Evolutionary conservation across 495 filamentous ascomycete genomes (phyloP).

Genomic region (Daldinia bambusicola): DNA sequence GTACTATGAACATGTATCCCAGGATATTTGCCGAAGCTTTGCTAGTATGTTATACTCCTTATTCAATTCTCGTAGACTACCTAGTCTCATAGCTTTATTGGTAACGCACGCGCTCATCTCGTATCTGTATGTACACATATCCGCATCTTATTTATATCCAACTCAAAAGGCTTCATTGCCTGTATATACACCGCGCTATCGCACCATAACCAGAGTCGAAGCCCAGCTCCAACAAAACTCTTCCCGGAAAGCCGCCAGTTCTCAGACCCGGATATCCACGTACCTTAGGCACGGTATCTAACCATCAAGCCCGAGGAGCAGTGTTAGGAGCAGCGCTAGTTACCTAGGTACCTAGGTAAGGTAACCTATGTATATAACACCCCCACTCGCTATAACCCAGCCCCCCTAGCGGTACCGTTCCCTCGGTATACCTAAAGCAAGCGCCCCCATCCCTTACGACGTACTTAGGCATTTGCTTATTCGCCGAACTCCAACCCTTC

Average conservation of each 20-base stretch:
- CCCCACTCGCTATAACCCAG: not conserved
- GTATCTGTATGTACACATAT: not conserved
- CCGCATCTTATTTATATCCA: constrained; percentile 4
- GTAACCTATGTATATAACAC: not conserved
- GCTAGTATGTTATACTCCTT: no score
- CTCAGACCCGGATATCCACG: constrained; percentile 8
- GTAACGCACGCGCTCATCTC: not conserved
- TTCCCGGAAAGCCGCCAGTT: constrained; percentile 9
- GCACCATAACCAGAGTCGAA: constrained; percentile 16
- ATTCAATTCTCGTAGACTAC: no score
- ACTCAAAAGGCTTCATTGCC: constrained; percentile 4
- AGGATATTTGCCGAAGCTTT: no score
- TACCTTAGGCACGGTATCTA: not conserved
- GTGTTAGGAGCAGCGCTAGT: not conserved
- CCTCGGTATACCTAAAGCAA: not conserved
- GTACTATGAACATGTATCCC: no score
- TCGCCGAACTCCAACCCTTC: no score
- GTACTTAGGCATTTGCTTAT: not conserved
- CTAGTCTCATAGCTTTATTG: not conserved
- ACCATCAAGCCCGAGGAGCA: constrained; percentile 15
- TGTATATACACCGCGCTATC: not conserved
- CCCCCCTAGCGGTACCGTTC: not conserved
- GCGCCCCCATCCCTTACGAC: not conserved
- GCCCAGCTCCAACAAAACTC: constrained; percentile 22
- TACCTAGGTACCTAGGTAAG: not conserved